These are phyloP conservation scores for Scleroderma bovista DNA, from an alignment of 768 basidiomycete genomes.

Conservation along the genomic window DNA sequence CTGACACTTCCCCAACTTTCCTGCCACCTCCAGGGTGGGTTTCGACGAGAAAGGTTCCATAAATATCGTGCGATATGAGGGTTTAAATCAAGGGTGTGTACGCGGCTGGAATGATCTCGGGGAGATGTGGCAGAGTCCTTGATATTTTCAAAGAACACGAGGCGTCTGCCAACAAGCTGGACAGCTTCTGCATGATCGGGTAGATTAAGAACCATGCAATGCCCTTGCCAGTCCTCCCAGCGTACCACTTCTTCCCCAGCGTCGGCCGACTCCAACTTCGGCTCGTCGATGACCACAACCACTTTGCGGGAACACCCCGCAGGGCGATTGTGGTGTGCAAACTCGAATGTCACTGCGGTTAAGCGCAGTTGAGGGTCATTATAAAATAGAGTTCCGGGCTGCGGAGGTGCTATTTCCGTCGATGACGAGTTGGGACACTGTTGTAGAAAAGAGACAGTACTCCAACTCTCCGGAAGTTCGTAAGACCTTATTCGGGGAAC, in stretches of 20 bases:
- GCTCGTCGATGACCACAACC: conserved; percentile 49
- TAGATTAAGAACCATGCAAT: conserved; percentile 29
- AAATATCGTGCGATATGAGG: conserved; percentile 19
- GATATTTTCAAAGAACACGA: conserved; percentile 27
- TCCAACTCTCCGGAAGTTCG: conserved; percentile 53
- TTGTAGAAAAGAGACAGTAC: conserved; percentile 35
- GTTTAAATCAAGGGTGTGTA: conserved; percentile 28
- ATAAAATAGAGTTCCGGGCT: conserved; percentile 49
- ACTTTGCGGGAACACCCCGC: conserved; percentile 35
- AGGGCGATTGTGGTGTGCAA: conserved; percentile 34
- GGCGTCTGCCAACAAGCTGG: conserved; percentile 25
- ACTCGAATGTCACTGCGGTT: conserved; percentile 38
- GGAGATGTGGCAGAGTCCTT: conserved; percentile 8
- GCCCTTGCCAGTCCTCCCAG: conserved; percentile 52
- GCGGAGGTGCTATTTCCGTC: conserved; percentile 29
- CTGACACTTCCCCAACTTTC: conserved; percentile 21
- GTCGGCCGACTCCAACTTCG: conserved; percentile 40
- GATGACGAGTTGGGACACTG: conserved; percentile 46
- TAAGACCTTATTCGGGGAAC: conserved; percentile 28
- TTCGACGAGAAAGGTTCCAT: conserved; percentile 19
- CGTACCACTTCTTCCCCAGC: conserved; percentile 42
- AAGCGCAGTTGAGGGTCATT: conserved; percentile 48
- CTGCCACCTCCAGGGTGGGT: conserved; percentile 29
- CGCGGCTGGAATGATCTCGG: conserved; percentile 15
- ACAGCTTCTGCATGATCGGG: conserved; percentile 27